Evolutionary conservation across 2,329 filamentous ascomycete genomes (phyloP), one percentile per base, ranked within the genome.

Genomic region (Lachnellula suecica): DNA sequence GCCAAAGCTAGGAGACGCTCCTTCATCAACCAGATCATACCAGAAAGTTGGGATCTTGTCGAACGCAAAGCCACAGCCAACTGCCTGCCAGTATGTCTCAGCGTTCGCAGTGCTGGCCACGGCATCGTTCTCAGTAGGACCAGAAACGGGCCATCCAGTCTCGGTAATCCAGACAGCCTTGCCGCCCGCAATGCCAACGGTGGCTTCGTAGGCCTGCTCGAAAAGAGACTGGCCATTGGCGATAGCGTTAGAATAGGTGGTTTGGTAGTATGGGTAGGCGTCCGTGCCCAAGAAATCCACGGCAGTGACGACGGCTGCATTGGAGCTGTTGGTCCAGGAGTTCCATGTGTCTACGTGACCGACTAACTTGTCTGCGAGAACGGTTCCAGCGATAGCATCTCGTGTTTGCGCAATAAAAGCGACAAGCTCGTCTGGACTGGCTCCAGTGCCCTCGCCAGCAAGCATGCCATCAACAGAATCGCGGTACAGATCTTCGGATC

Each of bases 261-360:
- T 79, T 74, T 96, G 83, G 74, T 86, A 96, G 79, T 91, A 96
- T 19, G 89, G 81, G 70, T 94, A 95, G 17, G 85, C 87, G 68
- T 96, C 90, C 68, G 93, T 83, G 60, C 91, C 91, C 54, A 96
- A 71, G 79, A 84, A 96, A 75, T 96, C 91, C 57, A 79, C 73
- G 37, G 81, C 82, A 9, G 84, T 76, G 53, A 90, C 83, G 53
- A 95, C 83, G 38, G 78, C 82, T 44, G 72, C 71, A 79, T 93
- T 95, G 65, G 85, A 82, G 47, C 72, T 70, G 70, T 95, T 91
- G 67, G 83, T 83, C 78, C 84, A 92, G 47, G 82, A 83, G 31
- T 86, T 91, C 90, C 90, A 96, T 47, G 91, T 95, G 68, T 96
- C 91, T 67, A 96, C 91, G 71, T 96, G 91, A 47, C 91, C 91